Base-by-base conservation (phyloP, 805 yeast species). In the Cyberlindnera samutprakarnensis region DNA sequence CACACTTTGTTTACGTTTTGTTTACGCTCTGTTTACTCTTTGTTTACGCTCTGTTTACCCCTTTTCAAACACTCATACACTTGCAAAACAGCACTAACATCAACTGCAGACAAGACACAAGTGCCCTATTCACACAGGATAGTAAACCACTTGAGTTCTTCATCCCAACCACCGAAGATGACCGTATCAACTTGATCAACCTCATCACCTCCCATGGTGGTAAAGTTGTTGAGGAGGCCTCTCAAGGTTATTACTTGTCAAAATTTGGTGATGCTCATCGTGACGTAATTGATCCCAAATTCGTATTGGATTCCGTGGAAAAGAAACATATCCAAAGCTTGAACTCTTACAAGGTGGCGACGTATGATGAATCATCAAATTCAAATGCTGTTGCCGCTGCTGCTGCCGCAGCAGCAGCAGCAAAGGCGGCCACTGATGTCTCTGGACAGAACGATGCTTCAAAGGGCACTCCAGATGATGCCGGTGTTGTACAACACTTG, bases 191-290 rank as follows among this genome's bases (percentile, higher is more conserved):
- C 1, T 23, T 49, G 18, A 27, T 31, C 3, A 23, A 35, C 2
- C 14, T 39, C 14, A 33, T 51, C 15, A 22, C 18, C 7, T 23
- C 31, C 7, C 33, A 44, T 28, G 54, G 54, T 21, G 56, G 56
- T 28, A 29, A 33, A 22, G 31, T 38, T 1, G 30, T 35, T 3
- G 42, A 37, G 9, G 37, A 40, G 13, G 23, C 35, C 7, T 18
- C 17, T n/a, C 24, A 22, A 10, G 51, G 38, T 17, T 33, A 40
- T 13, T 31, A 34, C 20, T 28, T 51, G 20, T 46, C 54, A 8
- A 38, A 37, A 15, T 38, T 19, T 24, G 36, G 36, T 7, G 51
- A 44, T 11, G 39, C 38, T 7, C 32, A 40, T 14, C 35, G 43
- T 13, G 38, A 39, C 18, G 40, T 35, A 2, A 34, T 39, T 16